A percentile compares a stretch with the other conserved stretches of the same genome.
phyloP scores from a whole-genome alignment of 495 filamentous ascomycete species.

The Hypoxylon lienhwacheense region DNA sequence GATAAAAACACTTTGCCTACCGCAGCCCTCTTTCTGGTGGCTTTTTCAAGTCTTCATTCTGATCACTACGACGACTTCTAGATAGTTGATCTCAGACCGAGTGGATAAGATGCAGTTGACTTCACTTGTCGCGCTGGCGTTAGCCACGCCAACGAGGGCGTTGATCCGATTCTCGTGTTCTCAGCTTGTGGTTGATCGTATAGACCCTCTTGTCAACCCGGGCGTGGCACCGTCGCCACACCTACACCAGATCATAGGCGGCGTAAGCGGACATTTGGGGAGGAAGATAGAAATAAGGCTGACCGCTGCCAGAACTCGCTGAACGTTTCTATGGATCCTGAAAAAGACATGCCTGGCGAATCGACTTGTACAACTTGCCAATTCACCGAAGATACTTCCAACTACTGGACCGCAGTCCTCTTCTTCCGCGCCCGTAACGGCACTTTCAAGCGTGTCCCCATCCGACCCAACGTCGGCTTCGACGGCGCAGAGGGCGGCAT shows the following conservation, averaged over 20 bases:
- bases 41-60: background rate
- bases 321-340: slow-evolving; percentile 40
- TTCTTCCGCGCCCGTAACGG: slow-evolving; percentile 46
- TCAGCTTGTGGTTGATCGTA: slow-evolving; percentile 39
- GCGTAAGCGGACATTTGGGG: slow-evolving; percentile 18
- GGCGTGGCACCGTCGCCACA: slow-evolving; percentile 38
- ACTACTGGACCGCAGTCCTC: slow-evolving; percentile 48
- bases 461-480: slow-evolving; percentile 41
- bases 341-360: slow-evolving; percentile 36
- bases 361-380: slow-evolving; percentile 39
- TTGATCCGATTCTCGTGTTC: slow-evolving; percentile 44
- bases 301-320: slow-evolving; percentile 35
- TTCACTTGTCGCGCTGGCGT: slow-evolving; percentile 34
- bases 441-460: slow-evolving; percentile 45
- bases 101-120: slow-evolving; percentile 38
- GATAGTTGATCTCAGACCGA: slow-evolving; percentile 1
- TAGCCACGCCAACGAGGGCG: slow-evolving; percentile 38
- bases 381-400: slow-evolving; percentile 42
- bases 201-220: slow-evolving; percentile 43
- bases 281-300: background rate
- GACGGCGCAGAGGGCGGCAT: slow-evolving; percentile 44
- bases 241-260: slow-evolving; percentile 42
- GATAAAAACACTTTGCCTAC: slow-evolving; percentile 14
- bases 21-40: slow-evolving; percentile 3
- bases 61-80: slow-evolving; percentile 2